Percentiles rank a stretch among this genome's conserved stretches.
These are phyloP conservation scores for Yueomyces sinensis DNA, from an alignment of 805 yeast genomes.

Conservation along the genomic window DNA sequence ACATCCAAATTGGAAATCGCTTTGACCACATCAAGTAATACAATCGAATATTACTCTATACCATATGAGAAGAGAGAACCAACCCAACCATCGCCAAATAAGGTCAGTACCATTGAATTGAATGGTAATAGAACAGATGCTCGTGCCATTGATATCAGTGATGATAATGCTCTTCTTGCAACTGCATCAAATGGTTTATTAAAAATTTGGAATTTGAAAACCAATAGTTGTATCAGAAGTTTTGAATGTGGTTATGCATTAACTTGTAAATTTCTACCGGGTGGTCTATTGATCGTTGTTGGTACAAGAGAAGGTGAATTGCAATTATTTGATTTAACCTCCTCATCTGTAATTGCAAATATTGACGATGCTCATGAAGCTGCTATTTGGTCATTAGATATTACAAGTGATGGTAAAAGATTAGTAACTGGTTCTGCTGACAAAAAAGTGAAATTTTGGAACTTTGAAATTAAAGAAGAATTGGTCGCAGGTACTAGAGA, in stretches of 20 bases:
- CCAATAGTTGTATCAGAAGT: slow-evolving; percentile 67
- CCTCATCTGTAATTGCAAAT: slow-evolving; percentile 58
- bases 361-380: slow-evolving; percentile 66
- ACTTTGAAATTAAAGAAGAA: slow-evolving; percentile 53
- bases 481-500: slow-evolving; percentile 54
- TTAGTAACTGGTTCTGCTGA: slow-evolving; percentile 92
- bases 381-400: slow-evolving; percentile 84
- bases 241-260: slow-evolving; percentile 84
- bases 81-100: slow-evolving; percentile 27
- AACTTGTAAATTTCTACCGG: slow-evolving; percentile 73
- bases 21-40: slow-evolving; percentile 57
- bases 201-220: slow-evolving; percentile 76
- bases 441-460: slow-evolving; percentile 83
- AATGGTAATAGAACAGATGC: slow-evolving; percentile 87
- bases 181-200: slow-evolving; percentile 85
- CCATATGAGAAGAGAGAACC: slow-evolving; percentile 46
- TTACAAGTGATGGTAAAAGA: slow-evolving; percentile 73
- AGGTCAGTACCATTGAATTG: slow-evolving; percentile 48
- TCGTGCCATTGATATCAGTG: slow-evolving; percentile 69
- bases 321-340: slow-evolving; percentile 75
- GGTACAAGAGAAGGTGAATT: slow-evolving; percentile 83
- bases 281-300: slow-evolving; percentile 73
- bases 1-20: slow-evolving; percentile 45
- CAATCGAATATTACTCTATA: slow-evolving; percentile 54
- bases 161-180: slow-evolving; percentile 67